Evolutionary conservation across 345 rosid species (phyloP).

Genomic region (Capsella bursapastoris): DNA sequence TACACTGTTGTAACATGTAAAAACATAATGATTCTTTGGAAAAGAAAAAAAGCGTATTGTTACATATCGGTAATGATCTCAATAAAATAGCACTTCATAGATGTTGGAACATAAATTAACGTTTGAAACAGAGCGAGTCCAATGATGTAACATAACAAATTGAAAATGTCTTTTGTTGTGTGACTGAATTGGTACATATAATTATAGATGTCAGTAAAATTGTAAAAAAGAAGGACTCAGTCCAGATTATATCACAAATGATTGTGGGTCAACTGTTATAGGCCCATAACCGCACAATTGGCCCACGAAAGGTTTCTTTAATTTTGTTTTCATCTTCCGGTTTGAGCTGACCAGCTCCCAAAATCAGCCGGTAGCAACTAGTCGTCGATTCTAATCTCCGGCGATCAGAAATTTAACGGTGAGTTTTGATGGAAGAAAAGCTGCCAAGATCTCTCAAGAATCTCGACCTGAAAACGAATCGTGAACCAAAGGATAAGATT

Average conservation of each 20-base stretch:
- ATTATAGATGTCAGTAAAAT: too few relatives aligned
- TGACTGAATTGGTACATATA: too few relatives aligned
- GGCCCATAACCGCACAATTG: background rate
- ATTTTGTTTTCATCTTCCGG: background rate
- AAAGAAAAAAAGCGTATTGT: background rate
- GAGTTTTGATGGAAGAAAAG: constrained; percentile 47
- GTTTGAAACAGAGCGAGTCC: background rate
- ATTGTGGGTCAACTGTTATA: background rate
- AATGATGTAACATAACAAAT: too few relatives aligned
- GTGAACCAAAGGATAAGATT: constrained; percentile 36
- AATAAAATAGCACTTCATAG: background rate
- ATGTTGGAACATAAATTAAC: background rate
- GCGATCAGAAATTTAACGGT: constrained; percentile 7
- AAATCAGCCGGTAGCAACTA: constrained; percentile 6
- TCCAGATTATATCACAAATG: background rate
- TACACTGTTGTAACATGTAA: constrained; percentile 1
- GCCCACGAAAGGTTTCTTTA: background rate
- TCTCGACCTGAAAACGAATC: constrained; percentile 50
- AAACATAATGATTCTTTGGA: constrained; percentile 6
- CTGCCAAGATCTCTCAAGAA: constrained; percentile 48
- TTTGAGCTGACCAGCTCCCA: constrained; percentile 4
- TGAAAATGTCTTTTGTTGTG: too few relatives aligned
- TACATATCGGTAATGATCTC: background rate
- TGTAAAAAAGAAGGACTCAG: background rate
- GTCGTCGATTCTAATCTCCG: constrained; percentile 11